phyloP scores from a whole-genome alignment of 306 rosid species.

The Prunus padus region DNA sequence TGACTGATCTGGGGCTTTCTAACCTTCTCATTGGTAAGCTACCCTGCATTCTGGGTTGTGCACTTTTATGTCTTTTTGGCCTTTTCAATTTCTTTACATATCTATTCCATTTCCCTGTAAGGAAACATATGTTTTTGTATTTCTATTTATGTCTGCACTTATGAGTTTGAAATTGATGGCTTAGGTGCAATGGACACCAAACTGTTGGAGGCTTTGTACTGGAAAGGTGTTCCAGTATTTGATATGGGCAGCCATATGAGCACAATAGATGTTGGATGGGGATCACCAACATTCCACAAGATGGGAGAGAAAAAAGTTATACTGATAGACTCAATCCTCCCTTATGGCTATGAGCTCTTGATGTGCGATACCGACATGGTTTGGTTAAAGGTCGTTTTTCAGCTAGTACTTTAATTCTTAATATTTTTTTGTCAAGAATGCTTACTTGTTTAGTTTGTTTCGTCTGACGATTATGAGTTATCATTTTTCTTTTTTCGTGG shows the following conservation, averaged over 20 bases:
- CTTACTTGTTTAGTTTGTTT: background rate
- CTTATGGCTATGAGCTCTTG: slow-evolving; percentile 77
- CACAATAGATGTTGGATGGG: slow-evolving; percentile 97
- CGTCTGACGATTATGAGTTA: slow-evolving; percentile 7
- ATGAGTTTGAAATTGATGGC: slow-evolving; percentile 32
- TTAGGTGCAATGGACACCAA: slow-evolving; percentile 97
- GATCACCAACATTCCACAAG: slow-evolving; percentile 91
- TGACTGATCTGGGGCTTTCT: slow-evolving; percentile 69
- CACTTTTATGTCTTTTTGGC: slow-evolving; percentile 1
- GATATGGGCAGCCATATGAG: slow-evolving; percentile 99
- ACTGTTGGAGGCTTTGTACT: slow-evolving; percentile 86
- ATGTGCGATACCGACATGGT: slow-evolving; percentile 99
- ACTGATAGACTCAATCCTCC: slow-evolving; percentile 78
- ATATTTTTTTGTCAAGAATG: background rate
- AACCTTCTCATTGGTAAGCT: slow-evolving; percentile 91
- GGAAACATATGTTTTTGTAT: slow-evolving; percentile 7
- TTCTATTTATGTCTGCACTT: background rate
- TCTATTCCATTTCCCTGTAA: background rate
- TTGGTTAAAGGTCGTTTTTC: slow-evolving; percentile 78
- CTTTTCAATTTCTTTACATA: slow-evolving; percentile 11
- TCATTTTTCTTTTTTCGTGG: slow-evolving; percentile 37
- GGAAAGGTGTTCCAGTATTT: slow-evolving; percentile 93
- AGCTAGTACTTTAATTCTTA: slow-evolving; percentile 5
- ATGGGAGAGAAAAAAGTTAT: slow-evolving; percentile 96
- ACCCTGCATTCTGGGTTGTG: background rate